These are phyloP conservation scores for Fusarium nurragi DNA, from an alignment of 2,329 filamentous ascomycete genomes.

Conservation along the genomic window DNA sequence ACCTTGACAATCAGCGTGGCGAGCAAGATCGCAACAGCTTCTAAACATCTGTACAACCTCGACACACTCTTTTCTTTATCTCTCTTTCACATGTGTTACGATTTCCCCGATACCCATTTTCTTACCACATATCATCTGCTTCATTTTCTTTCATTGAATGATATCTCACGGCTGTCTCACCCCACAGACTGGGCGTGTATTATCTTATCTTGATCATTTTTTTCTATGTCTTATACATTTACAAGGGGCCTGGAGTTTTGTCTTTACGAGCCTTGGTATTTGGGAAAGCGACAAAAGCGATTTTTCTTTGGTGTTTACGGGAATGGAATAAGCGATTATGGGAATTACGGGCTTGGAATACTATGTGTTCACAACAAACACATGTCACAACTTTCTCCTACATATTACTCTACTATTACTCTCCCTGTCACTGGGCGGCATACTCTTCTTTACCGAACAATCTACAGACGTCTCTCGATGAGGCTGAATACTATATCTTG, in stretches of 20 bases:
- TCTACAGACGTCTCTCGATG: conserved; percentile 15
- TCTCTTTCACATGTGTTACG: conserved; percentile 27
- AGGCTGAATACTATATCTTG: conserved; percentile 25
- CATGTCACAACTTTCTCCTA: conserved; percentile 2
- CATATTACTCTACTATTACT: conserved; percentile 27
- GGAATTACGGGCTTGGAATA: conserved; percentile 23
- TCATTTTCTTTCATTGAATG: conserved; percentile 21
- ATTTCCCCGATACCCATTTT: conserved; percentile 42
- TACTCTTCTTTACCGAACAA: conserved; percentile 9
- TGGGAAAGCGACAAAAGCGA: conserved; percentile 38
- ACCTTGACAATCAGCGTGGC: conserved; percentile 42
- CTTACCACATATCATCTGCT: conserved; percentile 25
- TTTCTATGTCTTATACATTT: conserved; percentile 13
- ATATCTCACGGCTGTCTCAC: conserved; percentile 18
- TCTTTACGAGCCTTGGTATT: conserved; percentile 12
- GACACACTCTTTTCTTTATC: conserved; percentile 8
- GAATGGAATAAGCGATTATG: conserved; percentile 22
- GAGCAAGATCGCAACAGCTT: conserved; percentile 40
- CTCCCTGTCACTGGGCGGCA: conserved; percentile 18
- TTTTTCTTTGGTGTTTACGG: conserved; percentile 9
- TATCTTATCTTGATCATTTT: no score
- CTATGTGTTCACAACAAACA: conserved; percentile 3
- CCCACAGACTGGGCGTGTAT: conserved; percentile 15
- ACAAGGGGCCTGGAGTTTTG: conserved; percentile 27
- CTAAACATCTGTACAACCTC: conserved; percentile 19